A percentile compares a stretch with the other conserved stretches of the same genome.
phyloP scores from a whole-genome alignment of 2,329 filamentous ascomycete genomes.

The Pestalotiopsis sp. region DNA sequence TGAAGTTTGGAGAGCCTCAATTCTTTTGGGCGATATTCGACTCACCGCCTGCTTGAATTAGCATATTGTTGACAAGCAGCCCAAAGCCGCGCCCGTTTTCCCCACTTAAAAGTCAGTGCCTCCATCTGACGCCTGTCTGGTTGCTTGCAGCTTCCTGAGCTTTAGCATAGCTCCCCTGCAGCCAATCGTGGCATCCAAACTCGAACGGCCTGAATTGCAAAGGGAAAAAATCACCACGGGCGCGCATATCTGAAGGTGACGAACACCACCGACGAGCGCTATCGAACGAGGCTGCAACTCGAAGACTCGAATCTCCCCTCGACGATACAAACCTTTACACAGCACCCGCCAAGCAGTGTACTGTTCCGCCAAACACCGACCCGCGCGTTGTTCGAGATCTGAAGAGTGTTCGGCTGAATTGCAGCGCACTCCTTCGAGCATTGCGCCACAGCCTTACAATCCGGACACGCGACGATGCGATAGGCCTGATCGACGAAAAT shows the following conservation, averaged over 20 bases:
- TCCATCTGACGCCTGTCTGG: neutral
- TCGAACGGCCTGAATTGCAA: neutral
- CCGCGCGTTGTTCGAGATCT: neutral
- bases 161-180: constrained; percentile 3
- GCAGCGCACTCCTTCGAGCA: neutral
- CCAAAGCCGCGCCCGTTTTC: neutral
- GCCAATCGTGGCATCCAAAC: neutral
- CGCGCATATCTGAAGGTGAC: neutral
- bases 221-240: neutral
- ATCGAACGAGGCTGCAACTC: neutral
- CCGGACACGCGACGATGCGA: constrained; percentile 42
- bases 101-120: constrained; percentile 1
- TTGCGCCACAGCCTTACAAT: neutral
- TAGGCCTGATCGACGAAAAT: constrained; percentile 54
- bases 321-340: neutral
- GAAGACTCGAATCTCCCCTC: neutral
- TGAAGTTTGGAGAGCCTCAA: neutral
- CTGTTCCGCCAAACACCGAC: neutral
- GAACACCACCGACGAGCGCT: neutral
- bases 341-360: neutral
- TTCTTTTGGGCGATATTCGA: neutral
- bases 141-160: neutral
- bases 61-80: constrained; percentile 8
- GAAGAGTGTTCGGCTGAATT: neutral
- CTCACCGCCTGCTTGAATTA: constrained; percentile 8